Percentiles rank a stretch among this genome's conserved stretches.
Conservation (phyloP, 1,139 yeast genomes). For the Schwanniomyces etchellsii region DNA sequence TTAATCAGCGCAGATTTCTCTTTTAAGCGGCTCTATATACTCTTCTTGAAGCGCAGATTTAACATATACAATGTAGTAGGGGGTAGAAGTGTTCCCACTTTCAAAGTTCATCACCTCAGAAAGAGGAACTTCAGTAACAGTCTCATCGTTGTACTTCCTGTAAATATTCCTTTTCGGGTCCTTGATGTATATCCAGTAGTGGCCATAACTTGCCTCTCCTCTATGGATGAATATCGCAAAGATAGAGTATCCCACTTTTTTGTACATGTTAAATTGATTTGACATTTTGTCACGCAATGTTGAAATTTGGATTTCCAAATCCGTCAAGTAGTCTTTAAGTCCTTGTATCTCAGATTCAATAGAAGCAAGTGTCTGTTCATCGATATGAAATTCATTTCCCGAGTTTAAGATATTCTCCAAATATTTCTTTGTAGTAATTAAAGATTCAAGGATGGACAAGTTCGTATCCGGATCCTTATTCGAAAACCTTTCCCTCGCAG, state of each 20-base stretch:
- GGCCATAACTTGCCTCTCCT: constrained; percentile 95
- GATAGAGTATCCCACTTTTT: constrained; percentile 66
- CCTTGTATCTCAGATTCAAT: constrained; percentile 25
- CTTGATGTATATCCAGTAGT: constrained; percentile 89
- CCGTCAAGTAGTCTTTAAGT: constrained; percentile 14
- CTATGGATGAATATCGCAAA: constrained; percentile 93
- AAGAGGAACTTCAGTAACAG: constrained; percentile 70
- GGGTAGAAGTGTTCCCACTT: constrained; percentile 81
- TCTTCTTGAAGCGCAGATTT: constrained; percentile 54
- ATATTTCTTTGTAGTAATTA: constrained; percentile 52
- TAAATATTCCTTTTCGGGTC: constrained; percentile 65
- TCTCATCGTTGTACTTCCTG: constrained; percentile 90
- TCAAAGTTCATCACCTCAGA: constrained; percentile 72
- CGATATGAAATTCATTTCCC: constrained; percentile 20
- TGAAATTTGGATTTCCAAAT: constrained; percentile 35
- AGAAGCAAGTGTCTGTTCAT: constrained; percentile 30
- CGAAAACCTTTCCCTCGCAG: constrained; percentile 36
- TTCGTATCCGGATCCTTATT: constrained; percentile 42
- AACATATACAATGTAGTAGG: constrained; percentile 83
- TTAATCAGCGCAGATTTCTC: too few species aligned
- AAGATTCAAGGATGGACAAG: constrained; percentile 42
- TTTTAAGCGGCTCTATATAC: constrained; percentile 64
- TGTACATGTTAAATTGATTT: constrained; percentile 56
- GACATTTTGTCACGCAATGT: constrained; percentile 44
- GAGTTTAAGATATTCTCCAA: constrained; percentile 28